Conservation (phyloP, 2,329 filamentous ascomycete species). For the Paecilomyces sp. region DNA sequence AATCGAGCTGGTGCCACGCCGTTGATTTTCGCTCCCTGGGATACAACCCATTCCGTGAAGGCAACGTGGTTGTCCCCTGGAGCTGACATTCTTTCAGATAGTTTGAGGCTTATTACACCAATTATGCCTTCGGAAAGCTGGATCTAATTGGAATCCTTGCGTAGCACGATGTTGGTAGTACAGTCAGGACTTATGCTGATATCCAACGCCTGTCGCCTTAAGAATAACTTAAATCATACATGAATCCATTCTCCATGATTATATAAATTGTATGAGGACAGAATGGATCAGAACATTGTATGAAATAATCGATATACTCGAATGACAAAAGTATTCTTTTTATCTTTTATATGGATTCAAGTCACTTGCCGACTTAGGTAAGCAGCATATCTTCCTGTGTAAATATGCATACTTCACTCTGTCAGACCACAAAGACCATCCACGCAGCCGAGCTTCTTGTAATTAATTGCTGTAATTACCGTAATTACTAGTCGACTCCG, state of each 20-base stretch:
- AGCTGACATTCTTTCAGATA: background rate
- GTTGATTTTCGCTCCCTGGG: conserved; percentile 58
- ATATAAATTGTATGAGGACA: background rate
- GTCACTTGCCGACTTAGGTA: background rate
- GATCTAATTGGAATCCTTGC: background rate
- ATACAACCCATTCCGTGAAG: conserved; percentile 62
- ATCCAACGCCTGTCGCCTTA: background rate
- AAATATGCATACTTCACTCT: background rate
- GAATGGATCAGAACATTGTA: background rate
- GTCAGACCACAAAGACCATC: background rate
- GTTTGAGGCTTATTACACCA: background rate
- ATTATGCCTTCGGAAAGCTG: background rate
- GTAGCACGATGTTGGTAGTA: background rate
- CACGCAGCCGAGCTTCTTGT: background rate
- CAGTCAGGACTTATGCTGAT: background rate
- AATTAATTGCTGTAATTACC: background rate
- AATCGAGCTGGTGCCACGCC: conserved; percentile 62
- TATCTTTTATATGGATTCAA: background rate
- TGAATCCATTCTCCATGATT: background rate
- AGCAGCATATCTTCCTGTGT: background rate
- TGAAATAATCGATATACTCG: background rate
- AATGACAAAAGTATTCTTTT: background rate
- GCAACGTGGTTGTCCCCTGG: conserved; percentile 36
- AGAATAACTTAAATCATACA: background rate
- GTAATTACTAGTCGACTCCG: background rate